Evolutionary conservation across 768 basidiomycete genomes (phyloP), one percentile per base, ranked within the genome.

Genomic region (Zangia roseola): DNA sequence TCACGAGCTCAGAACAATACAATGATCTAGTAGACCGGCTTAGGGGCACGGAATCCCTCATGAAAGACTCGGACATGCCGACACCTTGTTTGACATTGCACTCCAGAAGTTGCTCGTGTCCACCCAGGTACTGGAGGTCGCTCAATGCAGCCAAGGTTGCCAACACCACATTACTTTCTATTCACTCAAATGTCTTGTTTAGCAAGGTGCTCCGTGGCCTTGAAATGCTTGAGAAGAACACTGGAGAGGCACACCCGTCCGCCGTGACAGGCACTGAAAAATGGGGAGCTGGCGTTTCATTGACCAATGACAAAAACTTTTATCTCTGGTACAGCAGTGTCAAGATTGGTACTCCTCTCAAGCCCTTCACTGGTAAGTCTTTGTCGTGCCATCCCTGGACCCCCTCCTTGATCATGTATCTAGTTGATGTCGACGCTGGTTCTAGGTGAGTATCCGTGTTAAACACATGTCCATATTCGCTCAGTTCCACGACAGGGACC

Each of bases 351-450:
- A 53, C 47, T 19, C 58, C 58, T 19, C 0, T 39, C 3, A 7
- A 17, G 0, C 2, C 12, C 2, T 57, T 45, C 38, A 48, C 41
- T 3, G 49, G 54, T 54, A 23, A 24, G 36, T 16, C 21, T 44
- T 2, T 28, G 14, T 20, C 45, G 5, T 6, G 12, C 10, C 28
- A 12, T 19, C 20, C 17, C 9, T 4, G 5, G 35, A 42, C n/a
- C 8, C 10, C 6, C 1, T 10, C 10, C 34, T 39, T n/a, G 26
- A 14, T 34, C 17, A 16, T 26, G 20, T 5, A 28, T 6, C 5
- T n/a, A 59, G 58, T 63, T 35, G 54, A 52, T 10, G 64, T 64
- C 7, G 65, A 69, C 33, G 65, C 65, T 3, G 64, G 64, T 13
- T 58, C 58, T 4, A 17, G 45, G 45, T 31, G 7, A 4, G 36